These are phyloP conservation scores for Cyberlindnera meyerae DNA, from an alignment of 805 yeast genomes.

Conservation along the genomic window DNA sequence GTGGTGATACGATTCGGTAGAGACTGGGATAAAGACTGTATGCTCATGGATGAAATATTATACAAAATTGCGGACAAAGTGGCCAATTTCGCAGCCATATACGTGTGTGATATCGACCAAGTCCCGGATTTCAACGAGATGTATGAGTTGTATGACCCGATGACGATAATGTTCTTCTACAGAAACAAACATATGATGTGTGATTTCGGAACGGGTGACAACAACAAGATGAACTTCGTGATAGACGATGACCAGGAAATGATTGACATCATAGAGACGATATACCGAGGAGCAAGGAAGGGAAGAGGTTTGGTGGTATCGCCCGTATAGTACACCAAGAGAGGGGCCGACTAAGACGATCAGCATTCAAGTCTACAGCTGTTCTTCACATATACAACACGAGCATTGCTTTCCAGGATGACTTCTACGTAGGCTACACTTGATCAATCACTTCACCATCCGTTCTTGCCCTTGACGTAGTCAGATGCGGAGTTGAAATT, in stretches of 20 bases:
- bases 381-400: too few species aligned
- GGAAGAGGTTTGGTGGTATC: conserved; percentile 89
- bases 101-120: conserved; percentile 80
- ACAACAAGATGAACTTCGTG: conserved; percentile 85
- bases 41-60: conserved; percentile 85
- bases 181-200: conserved; percentile 96
- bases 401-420: too few species aligned
- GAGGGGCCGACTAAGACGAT: conserved; percentile 9
- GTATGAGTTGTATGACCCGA: conserved; percentile 88
- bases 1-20: conserved; percentile 88
- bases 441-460: too few species aligned
- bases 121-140: conserved; percentile 88
- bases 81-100: conserved; percentile 81
- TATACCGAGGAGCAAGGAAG: conserved; percentile 86
- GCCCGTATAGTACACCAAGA: conserved; percentile 41
- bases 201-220: conserved; percentile 97
- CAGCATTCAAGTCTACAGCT: too few species aligned
- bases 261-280: conserved; percentile 85
- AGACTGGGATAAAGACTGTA: conserved; percentile 70
- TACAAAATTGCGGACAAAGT: conserved; percentile 78
- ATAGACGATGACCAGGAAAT: conserved; percentile 78
- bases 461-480: too few species aligned
- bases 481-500: too few species aligned
- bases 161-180: conserved; percentile 90
- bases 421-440: too few species aligned